Conservation (phyloP, 176 grass and related monocot genomes). For the Carex kokanica region DNA sequence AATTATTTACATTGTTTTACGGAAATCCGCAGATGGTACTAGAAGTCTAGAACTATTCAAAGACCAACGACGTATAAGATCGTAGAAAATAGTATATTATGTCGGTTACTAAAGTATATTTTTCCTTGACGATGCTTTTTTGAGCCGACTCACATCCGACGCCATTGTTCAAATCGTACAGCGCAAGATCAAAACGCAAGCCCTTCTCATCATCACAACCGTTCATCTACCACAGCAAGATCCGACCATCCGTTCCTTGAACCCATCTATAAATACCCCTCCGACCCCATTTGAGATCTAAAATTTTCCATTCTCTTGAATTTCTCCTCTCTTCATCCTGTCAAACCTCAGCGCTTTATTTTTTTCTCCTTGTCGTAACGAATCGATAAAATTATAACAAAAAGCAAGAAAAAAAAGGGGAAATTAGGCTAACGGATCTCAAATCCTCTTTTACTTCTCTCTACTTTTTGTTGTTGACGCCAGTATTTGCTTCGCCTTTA, state of each 20-base stretch:
- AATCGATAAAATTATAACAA: conserved; percentile 50
- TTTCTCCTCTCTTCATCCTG: background rate
- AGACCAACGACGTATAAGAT: background rate
- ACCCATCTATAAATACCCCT: conserved; percentile 39
- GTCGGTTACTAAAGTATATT: background rate
- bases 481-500: conserved; percentile 14
- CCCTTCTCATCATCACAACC: conserved; percentile 9
- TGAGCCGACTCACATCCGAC: conserved; percentile 25
- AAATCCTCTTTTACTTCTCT: conserved; percentile 26
- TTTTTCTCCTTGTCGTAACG: conserved; percentile 26
- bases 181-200: conserved; percentile 16
- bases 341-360: conserved; percentile 27
- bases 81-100: background rate
- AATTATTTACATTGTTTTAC: background rate
- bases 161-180: conserved; percentile 12
- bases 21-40: background rate
- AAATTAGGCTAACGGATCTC: conserved; percentile 35
- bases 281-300: background rate
- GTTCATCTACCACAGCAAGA: background rate
- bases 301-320: background rate
- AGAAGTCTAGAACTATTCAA: background rate
- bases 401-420: conserved; percentile 32
- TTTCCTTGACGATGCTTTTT: conserved; percentile 25
- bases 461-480: conserved; percentile 1
- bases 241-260: conserved; percentile 33